A percentile compares a stretch with the other conserved stretches of the same genome.
Evolutionary conservation across 495 filamentous ascomycete genomes (phyloP).

Genomic region (Daldinia vernicosa): DNA sequence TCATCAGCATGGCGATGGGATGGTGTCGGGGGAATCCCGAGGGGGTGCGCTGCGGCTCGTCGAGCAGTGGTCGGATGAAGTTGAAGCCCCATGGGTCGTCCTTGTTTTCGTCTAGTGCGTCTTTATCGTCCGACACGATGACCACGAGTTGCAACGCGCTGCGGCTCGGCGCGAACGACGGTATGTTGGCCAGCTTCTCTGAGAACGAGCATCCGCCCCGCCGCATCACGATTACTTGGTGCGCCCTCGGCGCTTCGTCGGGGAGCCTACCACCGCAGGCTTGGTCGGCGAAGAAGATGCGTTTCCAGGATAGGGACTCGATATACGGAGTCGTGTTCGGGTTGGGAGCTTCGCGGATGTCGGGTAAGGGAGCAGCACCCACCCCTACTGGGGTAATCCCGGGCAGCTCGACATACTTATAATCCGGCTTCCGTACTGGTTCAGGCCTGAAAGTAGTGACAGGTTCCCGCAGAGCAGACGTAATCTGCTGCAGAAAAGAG

Average conservation of each 20-base stretch:
- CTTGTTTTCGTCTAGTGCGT: conserved; percentile 41
- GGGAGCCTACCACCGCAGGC: conserved; percentile 72
- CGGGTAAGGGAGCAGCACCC: conserved; percentile 78
- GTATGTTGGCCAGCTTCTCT: conserved; percentile 84
- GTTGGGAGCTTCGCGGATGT: conserved; percentile 65
- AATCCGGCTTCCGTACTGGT: conserved; percentile 46
- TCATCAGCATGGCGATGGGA: conserved; percentile 84
- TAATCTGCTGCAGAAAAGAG: conserved; percentile 67
- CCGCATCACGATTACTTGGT: conserved; percentile 84
- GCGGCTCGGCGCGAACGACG: conserved; percentile 70
- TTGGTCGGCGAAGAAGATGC: conserved; percentile 74
- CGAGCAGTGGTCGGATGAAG: conserved; percentile 74
- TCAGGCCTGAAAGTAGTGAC: conserved; percentile 47
- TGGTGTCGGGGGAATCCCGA: conserved; percentile 76
- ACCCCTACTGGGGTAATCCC: conserved; percentile 77
- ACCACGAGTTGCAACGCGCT: conserved; percentile 79
- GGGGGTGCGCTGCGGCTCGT: conserved; percentile 75
- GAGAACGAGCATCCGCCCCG: conserved; percentile 88
- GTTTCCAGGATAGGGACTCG: conserved; percentile 67
- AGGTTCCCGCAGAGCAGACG: conserved; percentile 61
- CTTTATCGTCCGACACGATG: conserved; percentile 75
- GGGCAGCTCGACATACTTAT: conserved; percentile 61
- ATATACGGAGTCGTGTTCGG: conserved; percentile 51
- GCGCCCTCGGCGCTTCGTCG: conserved; percentile 64
- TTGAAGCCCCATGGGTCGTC: conserved; percentile 46